Evolutionary conservation across 257 asterid genomes (phyloP).

Genomic region (Solanum microdontum): DNA sequence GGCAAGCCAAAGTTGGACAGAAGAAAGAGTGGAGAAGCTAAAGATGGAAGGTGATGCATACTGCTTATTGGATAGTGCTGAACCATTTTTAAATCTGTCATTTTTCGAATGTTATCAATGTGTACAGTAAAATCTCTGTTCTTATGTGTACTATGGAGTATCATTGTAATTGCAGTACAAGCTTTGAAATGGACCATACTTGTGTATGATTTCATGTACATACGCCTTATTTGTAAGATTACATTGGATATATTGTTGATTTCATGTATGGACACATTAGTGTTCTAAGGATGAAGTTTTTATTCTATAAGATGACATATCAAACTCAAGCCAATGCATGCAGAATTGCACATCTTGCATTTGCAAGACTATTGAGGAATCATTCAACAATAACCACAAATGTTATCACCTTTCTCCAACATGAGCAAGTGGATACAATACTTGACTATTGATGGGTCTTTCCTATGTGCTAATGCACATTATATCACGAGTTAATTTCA

Average conservation of each 20-base stretch:
- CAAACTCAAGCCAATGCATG: background rate
- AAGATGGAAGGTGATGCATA: background rate
- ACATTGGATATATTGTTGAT: background rate
- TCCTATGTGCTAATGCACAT: background rate
- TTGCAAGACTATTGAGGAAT: background rate
- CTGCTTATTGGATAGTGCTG: background rate
- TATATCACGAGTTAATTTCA: background rate
- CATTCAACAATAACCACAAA: background rate
- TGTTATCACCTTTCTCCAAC: background rate
- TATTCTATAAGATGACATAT: background rate
- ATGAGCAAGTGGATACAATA: background rate
- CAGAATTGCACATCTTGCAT: background rate
- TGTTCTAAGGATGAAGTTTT: background rate
- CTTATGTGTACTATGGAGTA: background rate
- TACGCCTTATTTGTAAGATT: background rate
- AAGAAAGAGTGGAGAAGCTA: background rate
- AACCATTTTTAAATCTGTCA: background rate
- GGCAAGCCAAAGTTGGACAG: background rate
- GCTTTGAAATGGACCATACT: background rate
- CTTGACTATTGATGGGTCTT: background rate
- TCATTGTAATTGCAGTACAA: background rate
- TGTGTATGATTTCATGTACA: background rate
- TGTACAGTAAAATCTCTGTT: background rate
- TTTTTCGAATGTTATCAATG: background rate
- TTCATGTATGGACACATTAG: background rate